These are phyloP conservation scores for Alternaria atra DNA, from an alignment of 2,329 filamentous ascomycete genomes.

Conservation along the genomic window DNA sequence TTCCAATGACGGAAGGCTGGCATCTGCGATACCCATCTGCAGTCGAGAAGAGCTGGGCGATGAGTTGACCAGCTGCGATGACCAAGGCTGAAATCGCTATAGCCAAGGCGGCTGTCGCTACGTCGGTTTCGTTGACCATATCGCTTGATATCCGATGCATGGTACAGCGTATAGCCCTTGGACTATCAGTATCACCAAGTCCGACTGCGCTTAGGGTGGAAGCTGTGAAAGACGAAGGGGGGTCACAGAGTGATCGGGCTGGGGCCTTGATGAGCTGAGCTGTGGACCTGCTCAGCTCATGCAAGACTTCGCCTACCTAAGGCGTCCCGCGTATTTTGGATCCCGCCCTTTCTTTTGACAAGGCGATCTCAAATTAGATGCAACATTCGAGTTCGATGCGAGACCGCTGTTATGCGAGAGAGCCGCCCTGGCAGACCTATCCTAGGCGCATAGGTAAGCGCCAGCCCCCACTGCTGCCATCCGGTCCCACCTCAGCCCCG, in stretches of 20 bases:
- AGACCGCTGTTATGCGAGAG: not conserved
- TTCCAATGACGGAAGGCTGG: conserved; percentile 13
- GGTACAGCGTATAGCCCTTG: not conserved
- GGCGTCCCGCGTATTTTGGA: not conserved
- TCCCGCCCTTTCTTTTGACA: not conserved
- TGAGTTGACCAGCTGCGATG: conserved; percentile 12
- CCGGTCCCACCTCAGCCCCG: conserved; percentile 3
- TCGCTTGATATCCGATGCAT: not conserved
- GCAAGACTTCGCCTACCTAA: not conserved
- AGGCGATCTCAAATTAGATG: not conserved
- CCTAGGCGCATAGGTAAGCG: not conserved
- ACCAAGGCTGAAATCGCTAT: conserved; percentile 16
- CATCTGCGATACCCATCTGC: conserved; percentile 22
- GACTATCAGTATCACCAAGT: not conserved
- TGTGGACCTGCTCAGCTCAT: not conserved
- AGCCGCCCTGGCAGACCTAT: not conserved
- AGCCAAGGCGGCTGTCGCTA: conserved; percentile 10
- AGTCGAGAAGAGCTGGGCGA: conserved; percentile 19
- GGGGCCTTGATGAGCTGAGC: not conserved
- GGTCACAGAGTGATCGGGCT: not conserved
- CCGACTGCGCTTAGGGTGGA: too few relatives aligned
- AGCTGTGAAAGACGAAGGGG: too few relatives aligned
- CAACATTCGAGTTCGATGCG: not conserved
- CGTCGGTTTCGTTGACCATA: not conserved
- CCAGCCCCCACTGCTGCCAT: conserved; percentile 8